Conservation (phyloP, 2,329 filamentous ascomycete species). For the Ophiostoma triangulosporum region DNA sequence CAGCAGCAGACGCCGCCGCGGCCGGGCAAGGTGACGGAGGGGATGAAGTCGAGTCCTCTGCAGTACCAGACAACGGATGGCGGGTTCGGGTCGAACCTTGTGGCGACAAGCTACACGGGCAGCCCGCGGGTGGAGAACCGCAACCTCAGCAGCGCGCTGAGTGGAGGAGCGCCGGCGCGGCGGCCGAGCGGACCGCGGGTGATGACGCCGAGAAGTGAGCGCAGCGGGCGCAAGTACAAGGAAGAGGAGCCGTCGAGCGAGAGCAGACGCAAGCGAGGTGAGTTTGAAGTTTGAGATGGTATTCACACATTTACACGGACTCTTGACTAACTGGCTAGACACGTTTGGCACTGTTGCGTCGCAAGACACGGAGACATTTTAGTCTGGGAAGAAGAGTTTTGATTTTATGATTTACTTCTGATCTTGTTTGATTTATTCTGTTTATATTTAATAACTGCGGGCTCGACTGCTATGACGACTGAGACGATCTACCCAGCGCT, state of each 20-base stretch:
- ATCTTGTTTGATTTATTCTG: not conserved
- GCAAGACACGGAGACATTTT: slow-evolving; percentile 42
- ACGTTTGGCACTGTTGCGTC: slow-evolving; percentile 39
- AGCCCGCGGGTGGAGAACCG: slow-evolving; percentile 44
- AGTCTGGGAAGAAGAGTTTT: not conserved
- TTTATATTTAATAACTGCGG: not conserved
- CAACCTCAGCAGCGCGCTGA: slow-evolving; percentile 39
- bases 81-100: slow-evolving; percentile 30
- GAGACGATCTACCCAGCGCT: not conserved
- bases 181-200: slow-evolving; percentile 45
- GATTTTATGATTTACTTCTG: not conserved
- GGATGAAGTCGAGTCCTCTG: slow-evolving; percentile 32
- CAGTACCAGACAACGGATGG: slow-evolving; percentile 39
- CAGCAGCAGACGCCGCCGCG: slow-evolving; percentile 30
- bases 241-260: slow-evolving; percentile 33
- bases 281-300: slow-evolving; percentile 1
- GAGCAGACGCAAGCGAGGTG: slow-evolving; percentile 44
- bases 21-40: slow-evolving; percentile 33
- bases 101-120: slow-evolving; percentile 32
- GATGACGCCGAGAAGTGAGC: slow-evolving; percentile 44
- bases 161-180: slow-evolving; percentile 30
- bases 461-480: not conserved
- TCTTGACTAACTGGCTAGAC: slow-evolving; percentile 22
- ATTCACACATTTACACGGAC: slow-evolving; percentile 7
- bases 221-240: slow-evolving; percentile 21